Conservation (phyloP, 495 filamentous ascomycete genomes). For the Aeminium ludgeri region DNA sequence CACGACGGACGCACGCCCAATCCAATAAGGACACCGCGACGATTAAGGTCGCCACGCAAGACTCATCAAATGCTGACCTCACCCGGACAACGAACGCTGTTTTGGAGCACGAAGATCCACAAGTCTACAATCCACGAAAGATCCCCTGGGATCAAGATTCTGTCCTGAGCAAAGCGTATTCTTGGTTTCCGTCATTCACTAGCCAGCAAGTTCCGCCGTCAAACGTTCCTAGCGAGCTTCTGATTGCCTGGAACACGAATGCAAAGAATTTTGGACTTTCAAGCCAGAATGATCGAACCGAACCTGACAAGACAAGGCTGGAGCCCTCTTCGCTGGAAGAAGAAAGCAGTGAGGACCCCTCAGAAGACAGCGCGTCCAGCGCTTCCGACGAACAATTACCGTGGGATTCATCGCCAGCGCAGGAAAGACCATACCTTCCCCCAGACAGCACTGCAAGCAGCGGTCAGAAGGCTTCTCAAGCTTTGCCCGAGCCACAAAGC, state of each 20-base stretch:
- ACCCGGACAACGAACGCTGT: too few relatives aligned
- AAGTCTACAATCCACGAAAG: constrained; percentile 24
- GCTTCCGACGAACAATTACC: neutral
- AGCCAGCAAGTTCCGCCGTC: constrained; percentile 10
- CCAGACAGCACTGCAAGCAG: too few relatives aligned
- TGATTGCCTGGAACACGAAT: constrained; percentile 4
- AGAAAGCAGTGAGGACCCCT: neutral
- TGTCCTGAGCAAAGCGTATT: constrained; percentile 37
- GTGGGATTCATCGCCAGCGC: neutral
- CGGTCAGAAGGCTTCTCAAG: too few relatives aligned
- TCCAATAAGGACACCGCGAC: neutral
- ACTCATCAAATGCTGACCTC: neutral
- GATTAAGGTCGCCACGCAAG: neutral
- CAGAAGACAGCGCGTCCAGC: neutral
- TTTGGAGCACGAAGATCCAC: constrained; percentile 24
- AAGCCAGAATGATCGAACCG: neutral
- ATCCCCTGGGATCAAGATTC: constrained; percentile 44
- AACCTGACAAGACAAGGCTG: neutral
- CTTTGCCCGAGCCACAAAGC: too few relatives aligned
- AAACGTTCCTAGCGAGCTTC: constrained; percentile 11
- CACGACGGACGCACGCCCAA: neutral
- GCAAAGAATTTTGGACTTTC: neutral
- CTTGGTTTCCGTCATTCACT: constrained; percentile 12
- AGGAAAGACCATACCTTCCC: too few relatives aligned
- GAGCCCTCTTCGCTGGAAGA: neutral